Evolutionary conservation across 352 stramenopile species (phyloP), one percentile per base, ranked within the genome.

Genomic region (Phytopythium ostracodes): DNA sequence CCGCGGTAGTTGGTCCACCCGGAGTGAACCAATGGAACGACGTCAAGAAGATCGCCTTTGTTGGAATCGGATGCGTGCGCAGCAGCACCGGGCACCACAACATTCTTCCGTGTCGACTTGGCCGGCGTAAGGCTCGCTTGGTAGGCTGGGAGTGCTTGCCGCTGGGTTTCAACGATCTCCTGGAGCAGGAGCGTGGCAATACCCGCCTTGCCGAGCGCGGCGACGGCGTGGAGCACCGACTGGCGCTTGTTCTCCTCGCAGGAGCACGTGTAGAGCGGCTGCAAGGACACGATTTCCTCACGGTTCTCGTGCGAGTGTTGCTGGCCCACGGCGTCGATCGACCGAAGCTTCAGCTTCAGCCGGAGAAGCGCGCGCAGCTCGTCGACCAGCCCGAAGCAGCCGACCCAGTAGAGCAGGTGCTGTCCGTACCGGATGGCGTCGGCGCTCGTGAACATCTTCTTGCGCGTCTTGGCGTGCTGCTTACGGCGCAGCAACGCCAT

Each of bases 331-430:
- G 8, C 24, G 11, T 47, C 35, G 5, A 33, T 24, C 4, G 36
- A 44, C 29, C 53, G 53, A 20, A 47, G 29, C 54, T 63, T 25
- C 22, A 38, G 54, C 42, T 25, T 27, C 18, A 51, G 18, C 27
- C 51, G 40, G 12, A 93, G 69, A 31, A 91, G 67, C 18, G 65
- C 71, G 12, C 65, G 67, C 24, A 88, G 78, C 24, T 88, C 71
- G 1, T 76, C 63, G 4, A 79, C 72, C n/a, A 91, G 60, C 0
- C 83, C 83, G 38, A 93, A 89, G 36, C 84, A 88, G 27, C 75
- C 79, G 24, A 71, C 76, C 80, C 84, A 93, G 60, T 90, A 93
- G 12, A 93, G 63, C 56, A 93, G 55, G 43, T 93, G 84, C 62
- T 93, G 84, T 3, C 81, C 84, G 36, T 93, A 93, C 0, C 84